Conservation (phyloP, 305 asterid species). For the Solanum aculeatissimum region DNA sequence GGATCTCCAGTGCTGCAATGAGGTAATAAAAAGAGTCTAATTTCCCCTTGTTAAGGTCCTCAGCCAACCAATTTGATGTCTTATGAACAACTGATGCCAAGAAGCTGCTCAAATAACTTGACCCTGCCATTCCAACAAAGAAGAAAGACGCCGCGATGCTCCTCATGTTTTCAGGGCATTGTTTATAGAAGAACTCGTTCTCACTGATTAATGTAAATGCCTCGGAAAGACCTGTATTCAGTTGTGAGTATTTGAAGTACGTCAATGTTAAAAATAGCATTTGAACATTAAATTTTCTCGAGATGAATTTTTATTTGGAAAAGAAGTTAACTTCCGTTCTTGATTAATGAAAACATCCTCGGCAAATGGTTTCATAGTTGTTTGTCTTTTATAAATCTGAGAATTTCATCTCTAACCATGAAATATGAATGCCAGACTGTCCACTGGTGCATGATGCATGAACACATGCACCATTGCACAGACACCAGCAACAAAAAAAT, state of each 20-base stretch:
- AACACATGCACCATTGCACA: not conserved
- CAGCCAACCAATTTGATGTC: constrained; percentile 44
- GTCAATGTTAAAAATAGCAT: not conserved
- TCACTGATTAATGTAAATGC: constrained; percentile 34
- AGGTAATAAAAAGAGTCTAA: constrained; percentile 41
- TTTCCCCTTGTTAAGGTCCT: constrained; percentile 46
- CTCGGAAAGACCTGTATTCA: constrained; percentile 30
- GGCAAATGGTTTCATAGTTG: constrained; percentile 17
- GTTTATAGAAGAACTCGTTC: constrained; percentile 38
- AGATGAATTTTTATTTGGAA: not conserved
- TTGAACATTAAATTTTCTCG: not conserved
- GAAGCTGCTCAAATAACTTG: constrained; percentile 27
- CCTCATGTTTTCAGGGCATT: constrained; percentile 56
- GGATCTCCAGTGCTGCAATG: constrained; percentile 16
- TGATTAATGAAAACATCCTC: constrained; percentile 11
- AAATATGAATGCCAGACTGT: constrained; percentile 61
- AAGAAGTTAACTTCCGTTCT: not conserved
- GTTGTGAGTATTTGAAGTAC: not conserved
- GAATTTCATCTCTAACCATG: constrained; percentile 47
- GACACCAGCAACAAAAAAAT: not conserved
- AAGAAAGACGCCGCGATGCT: constrained; percentile 36
- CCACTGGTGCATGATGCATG: constrained; percentile 8
- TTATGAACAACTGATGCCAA: constrained; percentile 30
- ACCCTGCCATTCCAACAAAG: constrained; percentile 30
- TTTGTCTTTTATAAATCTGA: constrained; percentile 35